Evolutionary conservation across 345 rosid species (phyloP).

Genomic region (Eucalyptus grandis): DNA sequence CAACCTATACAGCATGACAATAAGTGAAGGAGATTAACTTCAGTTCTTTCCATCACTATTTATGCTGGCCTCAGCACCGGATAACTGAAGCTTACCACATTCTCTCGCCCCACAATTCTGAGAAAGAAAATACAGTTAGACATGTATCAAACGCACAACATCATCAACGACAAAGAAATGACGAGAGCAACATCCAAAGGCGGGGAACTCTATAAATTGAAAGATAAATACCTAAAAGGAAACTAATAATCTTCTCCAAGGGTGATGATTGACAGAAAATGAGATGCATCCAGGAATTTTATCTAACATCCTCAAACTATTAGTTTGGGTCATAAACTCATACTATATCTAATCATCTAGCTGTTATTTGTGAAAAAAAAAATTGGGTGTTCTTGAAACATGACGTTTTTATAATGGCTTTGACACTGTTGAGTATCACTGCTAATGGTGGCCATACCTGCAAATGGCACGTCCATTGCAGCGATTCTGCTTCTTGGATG

Average conservation of each 20-base stretch:
- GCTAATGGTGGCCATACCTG: conserved; percentile 31
- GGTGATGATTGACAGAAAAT: background rate
- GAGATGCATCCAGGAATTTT: background rate
- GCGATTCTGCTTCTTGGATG: conserved; percentile 17
- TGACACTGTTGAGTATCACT: background rate
- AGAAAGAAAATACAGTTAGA: background rate
- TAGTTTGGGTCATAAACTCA: background rate
- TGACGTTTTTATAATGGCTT: background rate
- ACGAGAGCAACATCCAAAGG: background rate
- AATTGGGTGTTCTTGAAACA: fast-evolving
- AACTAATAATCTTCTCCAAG: background rate
- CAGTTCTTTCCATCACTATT: background rate
- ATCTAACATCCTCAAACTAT: background rate
- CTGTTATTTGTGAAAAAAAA: background rate
- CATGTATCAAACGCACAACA: background rate
- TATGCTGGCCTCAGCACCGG: background rate
- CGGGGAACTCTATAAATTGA: no score
- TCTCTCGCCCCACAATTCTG: conserved; percentile 63
- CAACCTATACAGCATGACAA: conserved; percentile 33
- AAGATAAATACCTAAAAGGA: background rate
- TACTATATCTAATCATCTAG: background rate
- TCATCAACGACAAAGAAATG: background rate
- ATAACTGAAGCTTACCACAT: conserved; percentile 24
- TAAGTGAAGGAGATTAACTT: background rate
- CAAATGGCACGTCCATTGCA: conserved; percentile 82